phyloP scores from a whole-genome alignment of 2,329 filamentous ascomycete species.

The Acrocalymma vagum region DNA sequence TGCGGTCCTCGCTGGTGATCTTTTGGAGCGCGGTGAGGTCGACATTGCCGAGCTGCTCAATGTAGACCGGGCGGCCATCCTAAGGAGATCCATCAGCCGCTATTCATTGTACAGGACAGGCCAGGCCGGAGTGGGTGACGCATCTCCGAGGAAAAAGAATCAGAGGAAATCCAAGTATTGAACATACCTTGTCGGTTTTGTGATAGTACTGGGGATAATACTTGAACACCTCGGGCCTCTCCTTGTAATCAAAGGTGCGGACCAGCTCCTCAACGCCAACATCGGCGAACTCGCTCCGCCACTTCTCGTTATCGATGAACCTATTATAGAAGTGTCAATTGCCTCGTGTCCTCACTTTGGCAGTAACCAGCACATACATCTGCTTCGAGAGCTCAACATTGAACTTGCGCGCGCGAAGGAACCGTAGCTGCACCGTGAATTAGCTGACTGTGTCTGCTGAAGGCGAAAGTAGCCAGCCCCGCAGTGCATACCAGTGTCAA shows the following conservation, averaged over 20 bases:
- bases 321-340: slow-evolving; percentile 61
- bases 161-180: too few species aligned
- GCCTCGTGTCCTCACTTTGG: not conserved
- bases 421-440: slow-evolving; percentile 72
- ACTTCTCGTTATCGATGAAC: slow-evolving; percentile 90
- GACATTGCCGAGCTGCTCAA: slow-evolving; percentile 94
- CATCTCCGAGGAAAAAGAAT: not conserved
- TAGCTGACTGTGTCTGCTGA: slow-evolving; percentile 20
- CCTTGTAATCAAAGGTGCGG: slow-evolving; percentile 83
- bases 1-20: slow-evolving; percentile 90
- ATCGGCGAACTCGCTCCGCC: slow-evolving; percentile 82
- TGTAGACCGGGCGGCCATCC: slow-evolving; percentile 97
- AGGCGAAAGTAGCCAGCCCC: not conserved
- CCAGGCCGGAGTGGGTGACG: not conserved
- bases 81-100: slow-evolving; percentile 48
- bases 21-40: slow-evolving; percentile 90
- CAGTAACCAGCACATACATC: slow-evolving; percentile 72
- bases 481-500: slow-evolving; percentile 76
- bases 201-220: slow-evolving; percentile 99
- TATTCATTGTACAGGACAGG: not conserved
- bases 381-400: slow-evolving; percentile 82
- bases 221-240: slow-evolving; percentile 83
- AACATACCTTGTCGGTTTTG: slow-evolving; percentile 82
- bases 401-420: slow-evolving; percentile 94
- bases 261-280: slow-evolving; percentile 77